A percentile compares a stretch with the other conserved stretches of the same genome.
Conservation (phyloP, 176 grass and related monocot species). For the Phyllostachys edulis region DNA sequence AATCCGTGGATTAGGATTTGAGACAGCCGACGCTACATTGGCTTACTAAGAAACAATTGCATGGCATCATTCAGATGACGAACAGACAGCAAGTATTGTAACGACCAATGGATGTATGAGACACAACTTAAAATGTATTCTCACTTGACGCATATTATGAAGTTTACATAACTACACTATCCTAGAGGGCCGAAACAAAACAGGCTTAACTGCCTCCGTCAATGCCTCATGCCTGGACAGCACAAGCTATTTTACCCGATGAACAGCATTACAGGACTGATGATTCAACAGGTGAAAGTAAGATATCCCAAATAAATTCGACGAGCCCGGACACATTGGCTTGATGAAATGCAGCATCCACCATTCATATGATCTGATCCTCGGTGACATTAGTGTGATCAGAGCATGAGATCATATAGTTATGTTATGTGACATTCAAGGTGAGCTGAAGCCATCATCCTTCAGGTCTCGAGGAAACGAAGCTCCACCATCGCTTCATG, state of each 20-base stretch:
- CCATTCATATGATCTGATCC: not conserved
- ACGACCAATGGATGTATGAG: not conserved
- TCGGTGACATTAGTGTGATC: not conserved
- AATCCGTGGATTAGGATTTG: no score
- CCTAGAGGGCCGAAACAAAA: slow-evolving; percentile 3
- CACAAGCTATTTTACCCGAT: slow-evolving; percentile 5
- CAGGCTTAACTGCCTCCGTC: not conserved
- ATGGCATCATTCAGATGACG: not conserved
- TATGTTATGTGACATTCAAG: not conserved
- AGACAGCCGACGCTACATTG: not conserved
- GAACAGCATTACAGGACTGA: not conserved
- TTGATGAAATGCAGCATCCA: not conserved
- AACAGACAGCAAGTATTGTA: not conserved
- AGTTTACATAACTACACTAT: not conserved
- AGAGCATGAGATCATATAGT: not conserved
- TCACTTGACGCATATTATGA: not conserved
- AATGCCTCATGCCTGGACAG: not conserved
- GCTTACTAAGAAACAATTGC: not conserved
- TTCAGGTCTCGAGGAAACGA: slow-evolving; percentile 77
- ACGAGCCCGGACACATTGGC: not conserved
- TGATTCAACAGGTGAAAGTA: not conserved
- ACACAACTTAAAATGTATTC: not conserved
- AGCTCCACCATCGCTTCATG: slow-evolving; percentile 89
- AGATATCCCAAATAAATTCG: not conserved
- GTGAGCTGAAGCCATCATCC: not conserved